Evolutionary conservation across 1,139 yeast species (phyloP), one percentile per base, ranked within the genome.

Genomic region (Saccharomyces hybrid): DNA sequence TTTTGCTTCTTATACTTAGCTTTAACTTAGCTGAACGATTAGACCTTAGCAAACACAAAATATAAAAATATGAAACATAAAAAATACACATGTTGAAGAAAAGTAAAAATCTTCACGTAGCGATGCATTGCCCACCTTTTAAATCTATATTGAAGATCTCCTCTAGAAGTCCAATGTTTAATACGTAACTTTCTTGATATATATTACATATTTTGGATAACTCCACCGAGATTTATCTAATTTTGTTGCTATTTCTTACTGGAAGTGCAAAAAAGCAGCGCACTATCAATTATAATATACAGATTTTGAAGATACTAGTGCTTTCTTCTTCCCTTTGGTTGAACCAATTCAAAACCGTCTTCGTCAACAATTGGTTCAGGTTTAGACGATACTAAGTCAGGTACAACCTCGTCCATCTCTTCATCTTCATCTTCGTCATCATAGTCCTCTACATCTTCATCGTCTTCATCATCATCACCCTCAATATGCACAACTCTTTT

Each of bases 281-380:
- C 41, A n/a, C 34, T 30, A n/a, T 48, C 11, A 9, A 28, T 30
- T 23, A 6, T 14, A 41, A 44, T 28, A 27, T 44, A 20, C 14
- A 51, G 20, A 34, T 25, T 47, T 27, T 16, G 30, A 5, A 38
- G 41, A 48, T 34, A 20, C 47, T 50, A 61, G 53, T 58, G 51
- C 53, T 74, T 64, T 64, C 74, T 74, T 68, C 77, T 78, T 27
- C 85, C 83, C 65, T 79, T 84, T 65, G 79, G 83, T 64, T 84
- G 89, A 8, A 91, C 97, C 58, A 90, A 72, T 63, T 90, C 93
- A 66, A 91, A 91, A 1, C 98, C 98, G 68, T 91, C 97, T 32
- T 91, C 98, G 68, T 91, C 97, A 11, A 91, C 78, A 11, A 87
- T 69, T 7, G 96, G 96, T 26, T 78, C 66, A 13, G 55, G 52